Base-by-base conservation (phyloP, 2,329 filamentous ascomycete species). In the Diaporthe sp. region DNA sequence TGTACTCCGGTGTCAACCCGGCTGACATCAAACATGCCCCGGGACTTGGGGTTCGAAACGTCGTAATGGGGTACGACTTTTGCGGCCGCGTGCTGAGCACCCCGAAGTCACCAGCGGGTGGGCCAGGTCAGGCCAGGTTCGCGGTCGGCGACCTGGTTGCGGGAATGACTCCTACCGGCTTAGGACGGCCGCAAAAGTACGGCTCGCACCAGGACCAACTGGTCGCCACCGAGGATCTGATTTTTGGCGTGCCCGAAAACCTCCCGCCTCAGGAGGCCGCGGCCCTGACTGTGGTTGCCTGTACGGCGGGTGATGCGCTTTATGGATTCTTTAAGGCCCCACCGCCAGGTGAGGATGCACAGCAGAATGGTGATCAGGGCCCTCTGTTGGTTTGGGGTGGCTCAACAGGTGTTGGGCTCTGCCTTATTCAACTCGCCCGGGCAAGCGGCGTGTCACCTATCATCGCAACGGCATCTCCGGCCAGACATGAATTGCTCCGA, bases 41-140 rank as follows among this genome's bases (percentile, higher is more conserved):
- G 13, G n/a, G 45, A 4, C 71, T 77, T 28, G 76, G 76, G 13
- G 69, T 77, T 19, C 35, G 22, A n/a, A 33, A 71, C 10, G 47
- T 33, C 3, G 72, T 77, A 8, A 60, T 76, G 42, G 76, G 76
- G 19, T 77, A 77, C 42, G 76, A 77, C 45, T 76, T 77, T 50
- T 60, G 54, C 52, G 76, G 76, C 35, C 60, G 60, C 28, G 60
- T 66, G 7, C 28, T 50, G 25, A 28, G 12, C 9, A 50, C 60
- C 42, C 60, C 60, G 19, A 25, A 13, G 15, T 35, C 60, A 5
- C 60, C 60, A 22, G 42, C 60, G 10, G 19, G 5, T 33, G 60
- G 60, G 17, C 19, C 17, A 5, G 60, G 60, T 3, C 33, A 35
- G 2, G 60, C 60, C 28, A 33, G 5, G 40, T 66, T 66, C 28